Conservation (phyloP, 2,329 filamentous ascomycete species). For the Trichoderma sp. region DNA sequence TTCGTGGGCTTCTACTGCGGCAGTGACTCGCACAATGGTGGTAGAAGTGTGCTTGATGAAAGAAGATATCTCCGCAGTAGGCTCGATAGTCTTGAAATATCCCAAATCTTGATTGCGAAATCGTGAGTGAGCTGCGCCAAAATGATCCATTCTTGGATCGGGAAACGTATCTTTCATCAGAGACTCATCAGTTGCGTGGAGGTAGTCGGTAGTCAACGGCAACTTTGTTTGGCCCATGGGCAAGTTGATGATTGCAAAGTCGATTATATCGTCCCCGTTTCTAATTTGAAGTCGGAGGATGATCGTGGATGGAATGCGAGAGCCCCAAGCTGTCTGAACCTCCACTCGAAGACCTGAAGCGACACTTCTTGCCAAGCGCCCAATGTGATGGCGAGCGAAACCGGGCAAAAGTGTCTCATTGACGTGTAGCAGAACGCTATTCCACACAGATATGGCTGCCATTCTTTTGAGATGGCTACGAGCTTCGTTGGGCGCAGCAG, state of each 20-base stretch:
- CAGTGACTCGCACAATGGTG: background rate
- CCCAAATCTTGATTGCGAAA: background rate
- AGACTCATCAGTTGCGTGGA: background rate
- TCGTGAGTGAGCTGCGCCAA: background rate
- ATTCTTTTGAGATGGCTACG: background rate
- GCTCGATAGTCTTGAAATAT: background rate
- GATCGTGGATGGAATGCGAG: background rate
- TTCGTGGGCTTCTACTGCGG: background rate
- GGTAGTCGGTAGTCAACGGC: background rate
- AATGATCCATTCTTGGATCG: background rate
- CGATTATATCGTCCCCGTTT: background rate
- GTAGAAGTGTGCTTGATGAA: background rate
- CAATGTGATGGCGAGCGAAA: background rate
- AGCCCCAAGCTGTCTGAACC: background rate
- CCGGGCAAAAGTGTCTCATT: background rate
- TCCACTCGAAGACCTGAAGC: slow-evolving; percentile 1
- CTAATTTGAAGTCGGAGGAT: background rate
- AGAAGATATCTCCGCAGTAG: background rate
- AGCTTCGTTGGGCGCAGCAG: background rate
- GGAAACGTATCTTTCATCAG: background rate
- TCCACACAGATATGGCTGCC: background rate
- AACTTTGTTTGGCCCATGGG: background rate
- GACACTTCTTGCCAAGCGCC: background rate
- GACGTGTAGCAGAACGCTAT: background rate
- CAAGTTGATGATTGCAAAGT: background rate